Base-by-base conservation (phyloP, 257 asterid species). In the Cinchona pubescens region DNA sequence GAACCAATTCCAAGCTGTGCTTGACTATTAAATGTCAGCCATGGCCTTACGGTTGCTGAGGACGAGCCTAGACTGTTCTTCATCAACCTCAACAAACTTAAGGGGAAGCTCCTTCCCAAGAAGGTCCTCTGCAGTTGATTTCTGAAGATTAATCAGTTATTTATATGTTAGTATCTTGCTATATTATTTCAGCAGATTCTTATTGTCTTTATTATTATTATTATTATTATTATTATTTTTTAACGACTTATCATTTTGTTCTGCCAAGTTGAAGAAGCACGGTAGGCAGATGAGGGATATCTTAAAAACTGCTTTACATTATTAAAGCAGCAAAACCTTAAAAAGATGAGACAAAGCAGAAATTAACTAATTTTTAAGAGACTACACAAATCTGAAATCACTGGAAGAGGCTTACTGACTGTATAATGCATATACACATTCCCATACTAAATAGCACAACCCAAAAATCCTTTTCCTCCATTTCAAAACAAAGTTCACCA, bases 1-100 rank as follows among this genome's bases (percentile, higher is more conserved):
- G 97, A 92, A 29, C 99, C 98, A 58, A 94, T 89, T 77, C 97
- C 99, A 73, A 94, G 92, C 82, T 92, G 99, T 71, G 98, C 97
- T 83, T 94, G 98, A 86, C 97, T 89, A 76, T n/a, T n/a, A n/a
- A n/a, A n/a, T n/a, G n/a, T 90, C 98, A 62, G 96, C 96, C 96
- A 92, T 89, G 79, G 97, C 99, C 87, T 89, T 90, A 71, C 99
- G 97, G 77, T 94, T 94, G 83, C 98, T 94, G 80, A 94, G 93
- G 75, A 94, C 91, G 48, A 92, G 88, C 82, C 98, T 87, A 10
- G 90, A 82, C 74, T 89, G 93, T 85, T 94, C 98, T 83, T 90
- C 94, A 43, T 94, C 98, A 70, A 94, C 96, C 86, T 91, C 97
- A 37, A 94, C 91, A 80, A 92, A 90, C 73, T 94, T 92, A 59